Base-by-base conservation (phyloP, 495 filamentous ascomycete species). In the Bryoglossum gracile region DNA sequence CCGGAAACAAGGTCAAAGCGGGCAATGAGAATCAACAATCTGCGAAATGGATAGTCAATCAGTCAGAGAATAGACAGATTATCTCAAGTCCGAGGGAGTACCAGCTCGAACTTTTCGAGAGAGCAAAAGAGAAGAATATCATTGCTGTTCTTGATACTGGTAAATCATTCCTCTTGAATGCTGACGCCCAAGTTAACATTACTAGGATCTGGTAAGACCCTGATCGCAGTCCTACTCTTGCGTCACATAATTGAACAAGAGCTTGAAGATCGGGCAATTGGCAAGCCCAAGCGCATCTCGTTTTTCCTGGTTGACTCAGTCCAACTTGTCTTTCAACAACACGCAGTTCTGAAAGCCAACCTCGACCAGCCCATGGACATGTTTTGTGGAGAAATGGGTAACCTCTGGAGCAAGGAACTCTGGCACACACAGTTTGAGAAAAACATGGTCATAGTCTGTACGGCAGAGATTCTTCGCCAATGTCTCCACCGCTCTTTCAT, bases 91-190 rank as follows among this genome's bases (percentile, higher is more conserved):
- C 94, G 11, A 74, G 92, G 25, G 88, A 94, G 55, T 98, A 97
- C 59, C 92, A 98, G 63, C 69, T 85, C 24, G 91, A 97, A 63
- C 75, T 98, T 0, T 97, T 94, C 58, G 87, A 97, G 65, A 76
- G 77, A 54, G 91, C 92, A 16, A 95, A 94, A 62, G 53, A 75
- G 16, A 75, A 85, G 56, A 98, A 98, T 56, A 90, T 81, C 11
- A 94, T 98, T 58, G 92, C 90, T 2, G 94, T 98, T 10, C 75
- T 97, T n/a, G 89, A 95, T 62, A 96, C 92, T 28, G 90, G 85
- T 85, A 61, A 43, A 55, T 54, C 6, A 9, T 14, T 9, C 8
- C 8, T 5, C 25, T 19, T 24, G 37, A 26, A 21, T n/a, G 18
- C 13, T 10, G 17, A 50, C 10, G 4, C 6, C 2, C 8, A 11